Conservation (phyloP, 2,329 filamentous ascomycete species). For the Penicillium janthinellum region DNA sequence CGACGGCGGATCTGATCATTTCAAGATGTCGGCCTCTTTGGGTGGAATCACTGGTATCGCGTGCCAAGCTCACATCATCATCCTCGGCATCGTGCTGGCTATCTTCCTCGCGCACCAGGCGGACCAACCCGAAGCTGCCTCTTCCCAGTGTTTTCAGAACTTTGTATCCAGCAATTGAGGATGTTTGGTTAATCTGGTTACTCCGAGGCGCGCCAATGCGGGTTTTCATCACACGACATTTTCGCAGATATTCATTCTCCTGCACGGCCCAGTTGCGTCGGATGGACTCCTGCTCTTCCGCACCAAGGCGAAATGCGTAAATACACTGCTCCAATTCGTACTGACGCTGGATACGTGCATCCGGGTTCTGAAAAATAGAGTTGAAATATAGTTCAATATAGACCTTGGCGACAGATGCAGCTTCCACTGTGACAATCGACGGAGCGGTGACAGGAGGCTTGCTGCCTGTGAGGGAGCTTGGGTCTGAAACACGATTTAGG, state of each 20-base stretch:
- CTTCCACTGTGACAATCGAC: constrained; percentile 68
- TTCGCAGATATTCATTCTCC: constrained; percentile 75
- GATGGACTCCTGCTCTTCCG: constrained; percentile 57
- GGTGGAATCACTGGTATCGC: not conserved
- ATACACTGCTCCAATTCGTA: constrained; percentile 66
- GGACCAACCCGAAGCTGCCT: constrained; percentile 91
- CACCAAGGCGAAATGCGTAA: constrained; percentile 56
- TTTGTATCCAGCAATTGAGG: constrained; percentile 70
- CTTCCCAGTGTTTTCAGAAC: constrained; percentile 81
- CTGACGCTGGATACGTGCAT: constrained; percentile 63
- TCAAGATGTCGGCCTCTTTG: constrained; percentile 6
- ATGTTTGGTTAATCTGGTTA: constrained; percentile 52
- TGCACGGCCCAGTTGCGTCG: constrained; percentile 63
- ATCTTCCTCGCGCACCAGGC: constrained; percentile 68
- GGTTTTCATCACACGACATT: constrained; percentile 69
- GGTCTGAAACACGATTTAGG: not conserved
- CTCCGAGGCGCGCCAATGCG: constrained; percentile 51
- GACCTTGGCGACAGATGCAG: constrained; percentile 76
- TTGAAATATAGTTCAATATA: constrained; percentile 86
- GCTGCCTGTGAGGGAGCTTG: not conserved
- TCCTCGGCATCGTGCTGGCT: not conserved
- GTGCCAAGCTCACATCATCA: constrained; percentile 14
- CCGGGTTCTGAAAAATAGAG: constrained; percentile 60
- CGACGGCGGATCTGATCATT: constrained; percentile 16
- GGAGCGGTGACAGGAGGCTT: constrained; percentile 21